Evolutionary conservation across 2,329 filamentous ascomycete genomes (phyloP), one percentile per base, ranked within the genome.

Genomic region (Byssochlamys sp.): DNA sequence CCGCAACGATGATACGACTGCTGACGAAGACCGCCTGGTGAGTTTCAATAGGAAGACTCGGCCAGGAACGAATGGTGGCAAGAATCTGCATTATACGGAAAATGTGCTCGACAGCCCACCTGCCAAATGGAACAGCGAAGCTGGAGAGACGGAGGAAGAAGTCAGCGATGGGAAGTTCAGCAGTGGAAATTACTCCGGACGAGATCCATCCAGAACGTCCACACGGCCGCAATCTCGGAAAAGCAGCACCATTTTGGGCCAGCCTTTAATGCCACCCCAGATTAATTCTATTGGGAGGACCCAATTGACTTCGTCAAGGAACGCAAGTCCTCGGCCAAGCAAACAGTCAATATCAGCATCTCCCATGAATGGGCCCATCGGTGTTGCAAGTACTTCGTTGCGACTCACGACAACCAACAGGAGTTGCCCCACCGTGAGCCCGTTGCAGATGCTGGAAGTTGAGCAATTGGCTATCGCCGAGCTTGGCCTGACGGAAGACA

Each of bases 401-500:
- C 77, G 78, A 24, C 71, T 86, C n/a, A 70, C 75, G n/a, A 75
- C 77, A 1, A 81, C 77, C 31, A 80, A 81, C 60, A 74, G 79
- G 55, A 75, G 75, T 57, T 86, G 83, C 60, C 80, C 83, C 31
- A 80, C 80, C 5, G 77, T 86, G 53, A 81, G 80, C 51, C 83
- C 92, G 4, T 78, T 94, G 45, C 90, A 95, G 68, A 94, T 96
- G 84, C 82, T 95, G 28, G 92, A 94, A 61, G 83, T 97, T 1
- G 94, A 97, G 73, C 91, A 94, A 66, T 89, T 95, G 57, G 91
- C 91, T 0, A 87, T 91, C 59, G 87, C 89, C 49, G 91, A 96
- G 63, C 84, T 95, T 58, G 91, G 91, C 4, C 79, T 97, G 52
- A 89, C 87, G 0, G 90, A 95, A 69, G 90, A 94, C 55, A 86